phyloP scores from a whole-genome alignment of 345 rosid genomes.

The Raphanus raphanistrum region DNA sequence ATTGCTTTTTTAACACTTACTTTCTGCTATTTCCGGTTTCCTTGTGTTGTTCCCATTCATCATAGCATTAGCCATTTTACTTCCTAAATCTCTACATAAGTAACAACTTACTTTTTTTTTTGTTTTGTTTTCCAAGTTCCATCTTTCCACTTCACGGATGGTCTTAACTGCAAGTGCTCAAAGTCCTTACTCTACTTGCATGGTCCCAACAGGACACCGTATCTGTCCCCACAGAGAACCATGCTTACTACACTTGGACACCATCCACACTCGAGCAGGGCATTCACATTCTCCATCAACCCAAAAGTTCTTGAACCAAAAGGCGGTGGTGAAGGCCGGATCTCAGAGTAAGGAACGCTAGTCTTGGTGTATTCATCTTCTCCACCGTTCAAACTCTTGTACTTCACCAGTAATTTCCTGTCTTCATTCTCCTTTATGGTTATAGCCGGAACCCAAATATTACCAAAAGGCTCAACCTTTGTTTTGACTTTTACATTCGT shows the following conservation, averaged over 20 bases:
- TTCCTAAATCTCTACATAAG: constrained; percentile 21
- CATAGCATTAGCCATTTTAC: constrained; percentile 27
- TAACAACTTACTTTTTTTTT: not conserved
- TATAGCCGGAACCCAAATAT: constrained; percentile 64
- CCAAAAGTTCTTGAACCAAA: constrained; percentile 36
- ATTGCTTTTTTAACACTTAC: constrained; percentile 15
- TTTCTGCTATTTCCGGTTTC: constrained; percentile 27
- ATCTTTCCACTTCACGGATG: constrained; percentile 54
- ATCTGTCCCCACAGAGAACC: constrained; percentile 49
- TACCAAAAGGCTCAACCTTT: constrained; percentile 33
- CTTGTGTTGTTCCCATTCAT: constrained; percentile 15
- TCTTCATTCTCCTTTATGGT: constrained; percentile 50
- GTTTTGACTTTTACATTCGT: constrained; percentile 46
- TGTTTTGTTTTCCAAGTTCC: constrained; percentile 47
- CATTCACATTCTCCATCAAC: constrained; percentile 61
- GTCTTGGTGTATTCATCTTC: constrained; percentile 5
- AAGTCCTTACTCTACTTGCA: constrained; percentile 44
- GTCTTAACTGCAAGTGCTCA: constrained; percentile 48
- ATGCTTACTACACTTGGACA: constrained; percentile 53
- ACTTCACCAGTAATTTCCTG: constrained; percentile 47
- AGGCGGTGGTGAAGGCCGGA: constrained; percentile 54
- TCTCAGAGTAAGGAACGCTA: constrained; percentile 10
- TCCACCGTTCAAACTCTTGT: not conserved
- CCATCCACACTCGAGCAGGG: constrained; percentile 47
- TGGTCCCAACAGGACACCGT: constrained; percentile 47